Evolutionary conservation across 768 basidiomycete species (phyloP), one percentile per base, ranked within the genome.

Genomic region (Boletus rubroflammeus): DNA sequence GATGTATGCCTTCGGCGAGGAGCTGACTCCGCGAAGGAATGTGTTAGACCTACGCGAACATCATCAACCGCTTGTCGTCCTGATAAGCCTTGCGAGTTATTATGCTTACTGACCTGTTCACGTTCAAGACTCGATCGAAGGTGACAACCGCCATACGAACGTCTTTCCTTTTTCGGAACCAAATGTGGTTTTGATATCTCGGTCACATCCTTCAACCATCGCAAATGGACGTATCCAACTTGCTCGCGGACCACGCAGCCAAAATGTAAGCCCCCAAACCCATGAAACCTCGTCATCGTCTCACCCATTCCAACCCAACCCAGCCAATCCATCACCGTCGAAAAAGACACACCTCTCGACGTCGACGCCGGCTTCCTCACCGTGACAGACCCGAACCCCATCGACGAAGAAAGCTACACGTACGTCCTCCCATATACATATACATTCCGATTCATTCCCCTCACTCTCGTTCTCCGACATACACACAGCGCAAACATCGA

Each of bases 391-490:
- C 79, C 80, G 21, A 95, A 93, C 69, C 83, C 89, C 13, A 83
- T 93, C 58, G 93, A 98, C 69, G 79, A 81, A 45, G 90, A 92
- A 53, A 81, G 76, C 62, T 97, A 98, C 79, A 73, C 78, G 93
- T 94, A 57, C 61, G 84, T 71, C n/a, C 2, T 13, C 11, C 7
- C 19, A 7, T 11, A 9, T 15, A 9, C 32, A 2, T n/a, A n/a
- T 39, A 8, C 26, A 15, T 1, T 1, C 14, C 8, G 32, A 40
- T 11, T 21, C 21, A 4, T 56, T 2, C 9, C 23, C 15, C 9
- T 26, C 0, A 35, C 15, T 44, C 10, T 31, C 41, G 7, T 48
- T 50, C 5, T 34, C 25, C 6, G 52, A 48, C 47, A 43, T 17
- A 48, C 47, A 43, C 17, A 9, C 28, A 95, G 93, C 53, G 77